A percentile compares a stretch with the other conserved stretches of the same genome.
These are phyloP conservation scores for Apiotrichum mycotoxinovorans DNA, from an alignment of 1,284 basidiomycete species.

Conservation along the genomic window DNA sequence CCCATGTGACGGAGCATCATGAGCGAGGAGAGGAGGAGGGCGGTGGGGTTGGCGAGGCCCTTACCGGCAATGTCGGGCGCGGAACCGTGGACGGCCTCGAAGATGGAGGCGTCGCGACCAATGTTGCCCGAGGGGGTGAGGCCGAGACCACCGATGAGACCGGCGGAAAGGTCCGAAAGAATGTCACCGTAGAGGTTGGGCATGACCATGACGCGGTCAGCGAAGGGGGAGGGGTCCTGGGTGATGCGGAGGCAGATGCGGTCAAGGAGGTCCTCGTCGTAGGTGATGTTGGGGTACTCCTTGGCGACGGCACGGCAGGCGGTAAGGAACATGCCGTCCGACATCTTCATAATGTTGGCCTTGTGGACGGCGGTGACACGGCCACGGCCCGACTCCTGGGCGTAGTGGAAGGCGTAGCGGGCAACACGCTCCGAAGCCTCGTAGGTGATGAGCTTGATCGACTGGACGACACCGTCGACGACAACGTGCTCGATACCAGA, in stretches of 20 bases:
- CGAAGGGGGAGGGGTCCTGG: constrained; percentile 81
- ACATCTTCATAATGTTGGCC: constrained; percentile 99
- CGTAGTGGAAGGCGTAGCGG: constrained; percentile 98
- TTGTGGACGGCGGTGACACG: constrained; percentile 99
- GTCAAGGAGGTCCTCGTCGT: constrained; percentile 97
- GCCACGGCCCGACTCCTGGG: constrained; percentile 77
- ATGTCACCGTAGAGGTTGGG: constrained; percentile 92
- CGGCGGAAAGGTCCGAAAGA: constrained; percentile 98
- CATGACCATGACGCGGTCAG: constrained; percentile 99
- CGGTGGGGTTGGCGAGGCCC: constrained; percentile 97
- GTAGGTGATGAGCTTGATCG: constrained; percentile 99
- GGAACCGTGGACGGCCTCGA: constrained; percentile 98
- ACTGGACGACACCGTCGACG: constrained; percentile 97
- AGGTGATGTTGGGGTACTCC: constrained; percentile 87
- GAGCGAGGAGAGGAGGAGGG: constrained; percentile 84
- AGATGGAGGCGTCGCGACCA: constrained; percentile 97
- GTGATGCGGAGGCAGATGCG: constrained; percentile 79
- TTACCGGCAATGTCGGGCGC: constrained; percentile 72
- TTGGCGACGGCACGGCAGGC: constrained; percentile 96
- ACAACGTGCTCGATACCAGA: constrained; percentile 98
- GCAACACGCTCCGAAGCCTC: constrained; percentile 98
- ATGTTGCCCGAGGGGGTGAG: constrained; percentile 99
- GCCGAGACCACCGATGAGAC: constrained; percentile 95
- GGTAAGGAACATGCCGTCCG: constrained; percentile 98
- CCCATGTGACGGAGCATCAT: constrained; percentile 99